Evolutionary conservation across 1,284 basidiomycete species (phyloP).

Genomic region (Marasmius sp.): DNA sequence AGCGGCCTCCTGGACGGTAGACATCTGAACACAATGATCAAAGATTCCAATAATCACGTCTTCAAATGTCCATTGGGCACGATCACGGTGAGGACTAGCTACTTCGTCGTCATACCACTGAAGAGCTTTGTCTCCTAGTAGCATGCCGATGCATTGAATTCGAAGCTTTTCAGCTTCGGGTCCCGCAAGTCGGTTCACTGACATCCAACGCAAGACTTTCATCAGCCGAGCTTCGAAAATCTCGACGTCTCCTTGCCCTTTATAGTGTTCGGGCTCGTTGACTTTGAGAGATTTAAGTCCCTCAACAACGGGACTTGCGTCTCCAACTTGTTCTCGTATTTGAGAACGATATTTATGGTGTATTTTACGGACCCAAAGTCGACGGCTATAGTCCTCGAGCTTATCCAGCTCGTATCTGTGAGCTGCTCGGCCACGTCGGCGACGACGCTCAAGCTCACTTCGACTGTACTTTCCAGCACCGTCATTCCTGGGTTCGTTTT

Average conservation of each 20-base stretch:
- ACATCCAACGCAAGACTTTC: background rate
- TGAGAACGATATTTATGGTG: background rate
- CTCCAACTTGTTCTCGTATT: background rate
- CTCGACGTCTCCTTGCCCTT: background rate
- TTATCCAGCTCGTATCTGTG: background rate
- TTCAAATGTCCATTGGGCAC: conserved; percentile 12
- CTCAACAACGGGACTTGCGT: background rate
- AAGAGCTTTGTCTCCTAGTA: conserved; percentile 10
- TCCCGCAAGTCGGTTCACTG: background rate
- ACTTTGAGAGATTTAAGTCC: conserved; percentile 1
- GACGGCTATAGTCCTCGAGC: background rate
- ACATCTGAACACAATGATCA: conserved; percentile 17
- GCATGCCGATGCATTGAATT: background rate
- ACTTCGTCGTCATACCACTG: conserved; percentile 16
- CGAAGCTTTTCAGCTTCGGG: background rate
- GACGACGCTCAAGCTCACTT: background rate
- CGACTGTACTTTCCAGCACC: background rate
- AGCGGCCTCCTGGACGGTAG: conserved; percentile 15
- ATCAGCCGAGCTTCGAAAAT: background rate
- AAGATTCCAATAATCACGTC: conserved; percentile 16
- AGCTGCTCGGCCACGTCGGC: background rate
- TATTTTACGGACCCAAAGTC: background rate
- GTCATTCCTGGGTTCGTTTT: background rate
- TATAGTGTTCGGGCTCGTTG: background rate
- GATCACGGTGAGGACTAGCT: background rate